Conservation (phyloP, 306 rosid species). For the Gleditsia sinensis region DNA sequence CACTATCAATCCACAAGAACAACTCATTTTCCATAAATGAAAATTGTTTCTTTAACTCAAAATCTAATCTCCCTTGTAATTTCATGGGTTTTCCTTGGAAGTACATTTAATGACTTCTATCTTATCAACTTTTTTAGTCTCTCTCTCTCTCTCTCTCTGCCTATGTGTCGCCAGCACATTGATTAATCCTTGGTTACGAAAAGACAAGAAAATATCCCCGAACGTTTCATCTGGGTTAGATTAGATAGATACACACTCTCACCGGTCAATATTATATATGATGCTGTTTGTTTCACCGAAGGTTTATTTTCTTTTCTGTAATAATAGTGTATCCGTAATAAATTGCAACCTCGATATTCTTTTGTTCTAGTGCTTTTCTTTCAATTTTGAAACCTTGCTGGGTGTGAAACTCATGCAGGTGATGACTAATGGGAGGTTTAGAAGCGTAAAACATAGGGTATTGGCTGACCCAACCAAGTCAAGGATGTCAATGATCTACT, state of each 20-base stretch:
- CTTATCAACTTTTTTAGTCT: not conserved
- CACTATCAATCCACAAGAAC: not conserved
- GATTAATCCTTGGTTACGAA: slow-evolving; percentile 6
- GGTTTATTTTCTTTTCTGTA: not conserved
- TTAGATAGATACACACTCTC: not conserved
- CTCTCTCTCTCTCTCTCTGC: not conserved
- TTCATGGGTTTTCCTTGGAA: not conserved
- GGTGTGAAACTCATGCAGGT: slow-evolving; percentile 65
- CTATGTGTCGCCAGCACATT: slow-evolving; percentile 16
- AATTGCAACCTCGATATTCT: no score
- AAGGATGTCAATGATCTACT: slow-evolving; percentile 84
- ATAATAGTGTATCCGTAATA: not conserved
- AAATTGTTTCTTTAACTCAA: not conserved
- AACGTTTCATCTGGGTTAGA: not conserved
- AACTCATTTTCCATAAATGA: not conserved
- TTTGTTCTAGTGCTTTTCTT: no score
- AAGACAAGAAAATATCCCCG: not conserved
- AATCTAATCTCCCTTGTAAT: not conserved
- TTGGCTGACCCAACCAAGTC: slow-evolving; percentile 54
- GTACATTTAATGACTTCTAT: not conserved
- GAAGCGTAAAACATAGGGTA: slow-evolving; percentile 80
- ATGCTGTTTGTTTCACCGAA: not conserved
- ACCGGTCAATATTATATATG: not conserved
- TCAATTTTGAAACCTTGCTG: no score
- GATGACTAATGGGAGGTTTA: slow-evolving; percentile 79